A percentile compares a stretch with the other conserved stretches of the same genome.
Evolutionary conservation across 2,329 filamentous ascomycete species (phyloP).

Genomic region (Knoxdaviesia capensis): DNA sequence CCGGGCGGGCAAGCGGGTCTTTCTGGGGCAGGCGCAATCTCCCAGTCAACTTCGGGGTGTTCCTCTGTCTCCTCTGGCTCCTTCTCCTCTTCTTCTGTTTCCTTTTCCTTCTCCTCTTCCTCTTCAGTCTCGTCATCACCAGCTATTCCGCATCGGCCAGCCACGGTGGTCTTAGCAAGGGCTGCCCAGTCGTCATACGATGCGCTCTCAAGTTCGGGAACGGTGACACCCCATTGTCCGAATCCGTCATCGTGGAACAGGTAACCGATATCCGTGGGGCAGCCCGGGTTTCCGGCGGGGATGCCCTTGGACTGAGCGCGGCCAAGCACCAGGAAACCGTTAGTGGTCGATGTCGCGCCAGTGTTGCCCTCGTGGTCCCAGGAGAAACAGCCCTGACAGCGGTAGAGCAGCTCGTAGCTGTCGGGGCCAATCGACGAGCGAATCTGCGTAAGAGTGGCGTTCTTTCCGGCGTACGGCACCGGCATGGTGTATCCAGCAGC

Average conservation of each 20-base stretch:
- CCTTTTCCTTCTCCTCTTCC: background rate
- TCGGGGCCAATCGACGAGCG: slow-evolving; percentile 34
- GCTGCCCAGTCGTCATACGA: slow-evolving; percentile 21
- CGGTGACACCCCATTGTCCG: slow-evolving; percentile 12
- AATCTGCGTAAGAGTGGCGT: slow-evolving; percentile 40
- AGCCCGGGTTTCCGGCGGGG: slow-evolving; percentile 17
- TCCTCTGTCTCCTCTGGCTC: too few relatives aligned
- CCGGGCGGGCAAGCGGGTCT: too few relatives aligned
- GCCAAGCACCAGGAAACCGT: slow-evolving; percentile 25
- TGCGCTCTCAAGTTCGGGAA: slow-evolving; percentile 5
- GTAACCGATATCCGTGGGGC: slow-evolving; percentile 23
- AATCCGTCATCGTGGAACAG: slow-evolving; percentile 28
- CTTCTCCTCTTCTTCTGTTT: background rate
- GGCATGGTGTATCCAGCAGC: slow-evolving; percentile 38
- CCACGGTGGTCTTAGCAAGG: slow-evolving; percentile 19
- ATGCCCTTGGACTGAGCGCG: slow-evolving; percentile 30
- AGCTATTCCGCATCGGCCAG: slow-evolving; percentile 11
- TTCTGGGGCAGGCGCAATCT: too few relatives aligned
- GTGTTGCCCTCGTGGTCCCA: slow-evolving; percentile 29
- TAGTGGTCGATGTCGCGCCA: slow-evolving; percentile 21
- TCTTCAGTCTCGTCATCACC: background rate
- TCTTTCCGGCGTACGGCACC: slow-evolving; percentile 32
- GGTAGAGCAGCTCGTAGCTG: slow-evolving; percentile 32
- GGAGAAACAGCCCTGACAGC: slow-evolving; percentile 14
- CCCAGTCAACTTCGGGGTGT: too few relatives aligned